Percentiles rank a stretch among this genome's conserved stretches.
These are phyloP conservation scores for Dentipellis sp. DNA, from an alignment of 768 basidiomycete genomes.

Conservation along the genomic window DNA sequence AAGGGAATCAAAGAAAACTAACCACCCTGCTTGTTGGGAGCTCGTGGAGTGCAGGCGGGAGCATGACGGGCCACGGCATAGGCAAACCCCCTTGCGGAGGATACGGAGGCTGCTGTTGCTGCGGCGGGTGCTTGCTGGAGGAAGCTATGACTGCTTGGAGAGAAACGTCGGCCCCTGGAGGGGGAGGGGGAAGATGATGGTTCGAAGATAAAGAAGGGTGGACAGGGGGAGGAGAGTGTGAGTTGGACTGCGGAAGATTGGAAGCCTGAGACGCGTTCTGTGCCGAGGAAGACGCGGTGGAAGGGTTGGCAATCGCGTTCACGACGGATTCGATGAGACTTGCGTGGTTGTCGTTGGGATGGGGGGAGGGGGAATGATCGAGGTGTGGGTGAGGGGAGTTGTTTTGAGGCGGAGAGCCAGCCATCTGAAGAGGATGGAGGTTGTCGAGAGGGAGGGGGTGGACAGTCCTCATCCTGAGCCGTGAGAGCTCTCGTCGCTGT, in stretches of 20 bases:
- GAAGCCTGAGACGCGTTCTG: slow-evolving; percentile 28
- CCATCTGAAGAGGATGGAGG: slow-evolving; percentile 15
- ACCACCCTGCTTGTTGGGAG: background rate
- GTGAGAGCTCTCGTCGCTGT: slow-evolving; percentile 24
- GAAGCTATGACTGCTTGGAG: slow-evolving; percentile 20
- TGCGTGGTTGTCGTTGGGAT: slow-evolving; percentile 3
- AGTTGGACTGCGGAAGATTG: slow-evolving; percentile 17
- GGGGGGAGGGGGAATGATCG: slow-evolving; percentile 13
- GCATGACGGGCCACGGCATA: slow-evolving; percentile 4
- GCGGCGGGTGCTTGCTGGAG: slow-evolving; percentile 6
- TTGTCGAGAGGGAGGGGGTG: slow-evolving; percentile 39
- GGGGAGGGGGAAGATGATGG: slow-evolving; percentile 17
- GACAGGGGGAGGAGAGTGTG: slow-evolving; percentile 23
- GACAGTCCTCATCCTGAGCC: slow-evolving; percentile 36
- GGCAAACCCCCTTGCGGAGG: slow-evolving; percentile 3
- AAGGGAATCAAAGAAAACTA: background rate
- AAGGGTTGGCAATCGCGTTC: slow-evolving; percentile 12
- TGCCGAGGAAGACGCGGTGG: slow-evolving; percentile 18
- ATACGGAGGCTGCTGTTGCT: slow-evolving; percentile 15
- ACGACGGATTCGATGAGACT: slow-evolving; percentile 13
- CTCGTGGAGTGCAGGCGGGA: slow-evolving; percentile 4
- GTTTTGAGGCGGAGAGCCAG: slow-evolving; percentile 6
- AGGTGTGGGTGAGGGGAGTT: slow-evolving; percentile 10
- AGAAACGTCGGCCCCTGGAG: slow-evolving; percentile 10
- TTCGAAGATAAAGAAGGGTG: slow-evolving; percentile 22